A percentile compares a stretch with the other conserved stretches of the same genome.
These are phyloP conservation scores for Rhizopus delemar DNA, from an alignment of 371 early-diverging fungal genomes.

Conservation along the genomic window DNA sequence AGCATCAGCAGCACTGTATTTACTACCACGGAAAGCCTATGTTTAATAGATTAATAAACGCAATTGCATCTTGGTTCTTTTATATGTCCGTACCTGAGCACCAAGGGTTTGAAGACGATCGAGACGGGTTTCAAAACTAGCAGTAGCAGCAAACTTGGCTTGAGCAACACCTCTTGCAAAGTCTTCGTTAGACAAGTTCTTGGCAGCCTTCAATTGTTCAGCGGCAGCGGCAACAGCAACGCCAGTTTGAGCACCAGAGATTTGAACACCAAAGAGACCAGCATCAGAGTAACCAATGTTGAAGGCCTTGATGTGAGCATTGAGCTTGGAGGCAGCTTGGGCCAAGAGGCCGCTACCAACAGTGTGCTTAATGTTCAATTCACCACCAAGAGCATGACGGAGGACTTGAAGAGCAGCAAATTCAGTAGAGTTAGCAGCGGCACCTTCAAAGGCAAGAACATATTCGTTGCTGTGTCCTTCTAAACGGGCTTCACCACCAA, in stretches of 20 bases:
- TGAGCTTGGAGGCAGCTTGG: slow-evolving; percentile 62
- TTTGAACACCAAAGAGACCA: slow-evolving; percentile 87
- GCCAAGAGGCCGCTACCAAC: slow-evolving; percentile 72
- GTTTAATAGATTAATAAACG: slow-evolving; percentile 12
- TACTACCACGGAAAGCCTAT: slow-evolving; percentile 52
- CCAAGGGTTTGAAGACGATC: slow-evolving; percentile 54
- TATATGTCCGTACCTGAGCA: slow-evolving; percentile 38
- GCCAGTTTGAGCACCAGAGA: slow-evolving; percentile 64
- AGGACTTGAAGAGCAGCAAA: slow-evolving; percentile 78
- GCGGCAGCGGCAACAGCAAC: slow-evolving; percentile 72
- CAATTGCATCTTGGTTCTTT: no score
- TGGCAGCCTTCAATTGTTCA: slow-evolving; percentile 67
- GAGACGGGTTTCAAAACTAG: slow-evolving; percentile 62
- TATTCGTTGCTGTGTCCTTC: slow-evolving; percentile 37
- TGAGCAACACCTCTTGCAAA: slow-evolving; percentile 83
- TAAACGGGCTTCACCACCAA: slow-evolving; percentile 85
- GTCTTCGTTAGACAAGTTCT: slow-evolving; percentile 62
- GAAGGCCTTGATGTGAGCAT: slow-evolving; percentile 74
- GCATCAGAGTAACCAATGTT: slow-evolving; percentile 90
- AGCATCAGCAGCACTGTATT: slow-evolving; percentile 51
- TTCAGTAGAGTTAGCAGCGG: slow-evolving; percentile 67
- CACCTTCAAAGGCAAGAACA: slow-evolving; percentile 82
- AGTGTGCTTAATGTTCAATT: slow-evolving; percentile 75
- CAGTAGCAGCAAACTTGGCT: slow-evolving; percentile 79
- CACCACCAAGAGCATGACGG: slow-evolving; percentile 79